Evolutionary conservation across 805 yeast species (phyloP), one percentile per base, ranked within the genome.

Genomic region (Metschnikowia matae): DNA sequence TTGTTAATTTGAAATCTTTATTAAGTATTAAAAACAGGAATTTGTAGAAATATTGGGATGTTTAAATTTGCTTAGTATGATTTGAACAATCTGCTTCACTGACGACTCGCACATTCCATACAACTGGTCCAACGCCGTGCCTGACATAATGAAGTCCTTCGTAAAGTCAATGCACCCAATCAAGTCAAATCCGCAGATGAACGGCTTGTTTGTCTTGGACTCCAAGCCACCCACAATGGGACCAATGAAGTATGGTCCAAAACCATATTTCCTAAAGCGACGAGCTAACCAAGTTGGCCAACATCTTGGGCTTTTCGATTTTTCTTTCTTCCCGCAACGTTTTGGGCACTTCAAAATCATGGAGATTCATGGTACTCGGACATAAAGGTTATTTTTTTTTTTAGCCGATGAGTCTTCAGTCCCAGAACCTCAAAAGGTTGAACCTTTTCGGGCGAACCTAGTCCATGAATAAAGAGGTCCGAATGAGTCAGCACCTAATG

Each of bases 91-190:
- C n/a, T n/a, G n/a, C n/a, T n/a, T n/a, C n/a, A n/a, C n/a, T n/a
- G n/a, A 77, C 11, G 96, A 81, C 73, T 94, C 99, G 72, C 99
- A 95, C 97, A 94, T 92, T 69, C 99, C 99, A 65, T 85, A 94
- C 51, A 94, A 77, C 74, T 94, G 99, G 65, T 92, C 96, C n/a
- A 89, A 71, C 5, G 97, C 97, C 1, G 99, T 94, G 52, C 99
- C 99, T 54, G 90, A 78, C 15, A 94, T 99, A 32, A 89, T 89
- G 66, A 94, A 94, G 70, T 94, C 99, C 60, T 89, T 81, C 48
- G 97, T 96, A 62, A 80, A 87, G 68, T 94, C 98, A 59, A 94
- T 90, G 73, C 97, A 89, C 13, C 99, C 99, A 65, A 94, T 94
- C 57, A 87, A 80, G 72, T 94, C 99, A 70, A 92, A 92, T 4